A percentile compares a stretch with the other conserved stretches of the same genome.
phyloP scores from a whole-genome alignment of 441 rosid genomes.

The Erysimum pusillum region DNA sequence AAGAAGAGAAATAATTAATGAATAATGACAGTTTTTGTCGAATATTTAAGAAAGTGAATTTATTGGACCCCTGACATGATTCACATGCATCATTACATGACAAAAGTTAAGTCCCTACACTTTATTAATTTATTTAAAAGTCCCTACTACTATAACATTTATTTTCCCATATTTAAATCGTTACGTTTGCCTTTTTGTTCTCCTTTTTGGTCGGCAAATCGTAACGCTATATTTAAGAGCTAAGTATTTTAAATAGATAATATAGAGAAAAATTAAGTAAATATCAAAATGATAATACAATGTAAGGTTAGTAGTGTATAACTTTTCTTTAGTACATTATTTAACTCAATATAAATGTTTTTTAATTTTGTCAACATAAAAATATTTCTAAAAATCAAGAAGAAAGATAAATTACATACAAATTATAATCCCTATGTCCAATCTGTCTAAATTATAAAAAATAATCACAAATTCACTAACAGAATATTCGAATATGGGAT shows the following conservation, averaged over 20 bases:
- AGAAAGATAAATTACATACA: constrained; percentile 4
- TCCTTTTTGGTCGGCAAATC: constrained; percentile 39
- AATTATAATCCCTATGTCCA: background rate
- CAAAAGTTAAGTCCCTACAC: constrained; percentile 24
- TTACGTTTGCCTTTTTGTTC: background rate
- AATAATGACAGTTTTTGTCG: too few species aligned
- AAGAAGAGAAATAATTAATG: too few species aligned
- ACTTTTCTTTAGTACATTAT: background rate
- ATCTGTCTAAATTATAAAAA: background rate
- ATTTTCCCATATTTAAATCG: constrained; percentile 32
- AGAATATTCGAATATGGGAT: constrained; percentile 43
- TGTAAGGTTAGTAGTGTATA: background rate
- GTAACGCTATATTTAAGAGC: constrained; percentile 11
- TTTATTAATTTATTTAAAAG: constrained; percentile 1
- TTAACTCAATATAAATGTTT: background rate
- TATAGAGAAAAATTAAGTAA: background rate
- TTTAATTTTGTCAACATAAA: background rate
- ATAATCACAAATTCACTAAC: background rate
- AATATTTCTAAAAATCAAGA: background rate
- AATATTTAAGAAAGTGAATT: constrained; percentile 2
- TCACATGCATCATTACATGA: constrained; percentile 45
- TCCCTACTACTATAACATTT: constrained; percentile 11
- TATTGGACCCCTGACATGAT: constrained; percentile 44
- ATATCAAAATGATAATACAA: background rate
- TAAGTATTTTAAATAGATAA: background rate